Base-by-base conservation (phyloP, 129 eudicot species). In the Flaveria trinervia region DNA sequence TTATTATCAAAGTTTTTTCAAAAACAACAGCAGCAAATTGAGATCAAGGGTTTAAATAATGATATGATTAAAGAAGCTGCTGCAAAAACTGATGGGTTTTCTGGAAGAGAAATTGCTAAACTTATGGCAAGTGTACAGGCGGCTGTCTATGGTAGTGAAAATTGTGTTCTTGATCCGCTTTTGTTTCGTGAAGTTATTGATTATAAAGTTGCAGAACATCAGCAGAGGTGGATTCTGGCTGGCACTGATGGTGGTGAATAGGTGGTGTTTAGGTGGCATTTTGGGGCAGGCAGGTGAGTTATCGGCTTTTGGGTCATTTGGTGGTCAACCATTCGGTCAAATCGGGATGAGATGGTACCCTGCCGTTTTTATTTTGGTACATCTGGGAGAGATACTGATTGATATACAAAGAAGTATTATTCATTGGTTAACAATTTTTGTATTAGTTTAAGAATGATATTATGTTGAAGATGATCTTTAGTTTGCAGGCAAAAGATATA, bases 111-210 rank as follows among this genome's bases (percentile, higher is more conserved):
- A 73, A 86, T 95, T 50, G 99, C 99, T 9, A 95, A 95, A 80
- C 80, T 95, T 70, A 88, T 95, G 99, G 97, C 99, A 7, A 84
- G 99, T 72, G 99, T 95, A 61, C 99, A 92, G 81, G 99, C 97
- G 12, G 99, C 97, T 7, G 96, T 95, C 23, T 95, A 95, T 52
- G 99, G 99, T 14, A 95, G 97, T 57, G 90, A 87, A 80, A 76
- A 89, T 62, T 95, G 99, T 66, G 94, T 89, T 18, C 84, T 95
- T 69, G 99, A 95, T 70, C 77, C 94, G 0, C 72, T 39, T 55
- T 76, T 95, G 72, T 95, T 92, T 49, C 88, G 96, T 0, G 97
- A 95, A 81, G 97, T 95, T 17, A 86, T 92, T 36, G 99, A 95
- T 75, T 92, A 92, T 75, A 95, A 95, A 77, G 99, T 89, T 64